A percentile compares a stretch with the other conserved stretches of the same genome.
Conservation (phyloP, 805 yeast genomes). For the Saturnispora saitoi region DNA sequence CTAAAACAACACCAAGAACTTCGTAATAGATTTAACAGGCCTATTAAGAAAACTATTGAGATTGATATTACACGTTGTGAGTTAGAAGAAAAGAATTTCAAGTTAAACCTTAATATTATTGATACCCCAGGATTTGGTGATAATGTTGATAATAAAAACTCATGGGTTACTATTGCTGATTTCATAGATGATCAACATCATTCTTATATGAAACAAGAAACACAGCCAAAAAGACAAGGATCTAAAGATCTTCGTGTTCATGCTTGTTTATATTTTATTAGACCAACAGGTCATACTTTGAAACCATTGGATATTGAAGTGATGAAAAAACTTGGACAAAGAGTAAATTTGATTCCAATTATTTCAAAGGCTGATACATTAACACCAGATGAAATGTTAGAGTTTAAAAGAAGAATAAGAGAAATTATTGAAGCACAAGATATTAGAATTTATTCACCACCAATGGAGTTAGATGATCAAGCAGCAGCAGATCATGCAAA, state of each 20-base stretch:
- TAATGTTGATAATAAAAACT: conserved; percentile 72
- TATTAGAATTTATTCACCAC: conserved; percentile 77
- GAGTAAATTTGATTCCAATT: conserved; percentile 83
- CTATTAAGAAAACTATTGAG: conserved; percentile 62
- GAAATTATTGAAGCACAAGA: conserved; percentile 78
- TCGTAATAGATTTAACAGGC: conserved; percentile 49
- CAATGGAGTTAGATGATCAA: conserved; percentile 64
- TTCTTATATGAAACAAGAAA: conserved; percentile 83
- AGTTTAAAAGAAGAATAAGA: conserved; percentile 68
- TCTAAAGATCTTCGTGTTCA: conserved; percentile 82
- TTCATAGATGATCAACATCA: conserved; percentile 90
- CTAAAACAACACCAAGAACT: conserved; percentile 52
- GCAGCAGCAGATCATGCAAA: conserved; percentile 75
- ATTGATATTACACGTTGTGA: conserved; percentile 73
- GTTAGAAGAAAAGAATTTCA: conserved; percentile 77
- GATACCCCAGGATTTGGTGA: conserved; percentile 96
- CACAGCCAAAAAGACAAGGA: conserved; percentile 67
- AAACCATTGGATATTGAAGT: conserved; percentile 82
- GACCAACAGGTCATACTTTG: conserved; percentile 85
- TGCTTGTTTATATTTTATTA: conserved; percentile 80
- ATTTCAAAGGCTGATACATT: conserved; percentile 85
- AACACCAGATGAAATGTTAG: conserved; percentile 58
- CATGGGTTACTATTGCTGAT: conserved; percentile 82
- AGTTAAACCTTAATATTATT: conserved; percentile 66
- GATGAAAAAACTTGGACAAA: conserved; percentile 71